Percentiles rank a stretch among this genome's conserved stretches.
phyloP scores from a whole-genome alignment of 1,284 basidiomycete species.

The Heimioporus punctisporus region DNA sequence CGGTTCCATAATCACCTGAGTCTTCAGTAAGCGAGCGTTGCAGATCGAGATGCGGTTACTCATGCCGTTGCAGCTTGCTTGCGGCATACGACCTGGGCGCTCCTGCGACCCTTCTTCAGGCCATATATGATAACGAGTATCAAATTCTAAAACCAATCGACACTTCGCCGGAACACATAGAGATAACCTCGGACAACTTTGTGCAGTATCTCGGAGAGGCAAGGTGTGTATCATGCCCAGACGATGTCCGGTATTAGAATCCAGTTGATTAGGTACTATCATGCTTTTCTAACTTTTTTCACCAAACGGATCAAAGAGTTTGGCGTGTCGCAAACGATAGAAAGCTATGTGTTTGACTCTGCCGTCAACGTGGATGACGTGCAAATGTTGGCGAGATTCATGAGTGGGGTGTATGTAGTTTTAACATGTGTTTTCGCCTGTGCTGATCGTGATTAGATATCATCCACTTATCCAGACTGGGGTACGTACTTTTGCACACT shows the following conservation, averaged over 20 bases:
- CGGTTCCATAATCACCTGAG: slow-evolving; percentile 70
- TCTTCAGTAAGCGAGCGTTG: slow-evolving; percentile 44
- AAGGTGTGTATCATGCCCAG: slow-evolving; percentile 42
- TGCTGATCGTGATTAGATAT: slow-evolving; percentile 26
- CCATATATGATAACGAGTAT: slow-evolving; percentile 50
- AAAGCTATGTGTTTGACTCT: slow-evolving; percentile 56
- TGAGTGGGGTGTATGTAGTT: slow-evolving; percentile 48
- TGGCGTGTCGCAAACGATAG: slow-evolving; percentile 47
- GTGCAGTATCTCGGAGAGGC: slow-evolving; percentile 53
- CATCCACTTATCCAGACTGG: slow-evolving; percentile 70
- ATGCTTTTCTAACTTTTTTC: slow-evolving; percentile 60
- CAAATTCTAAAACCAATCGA: slow-evolving; percentile 46
- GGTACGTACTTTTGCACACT: slow-evolving; percentile 31
- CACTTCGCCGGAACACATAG: slow-evolving; percentile 21
- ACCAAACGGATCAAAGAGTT: slow-evolving; percentile 42
- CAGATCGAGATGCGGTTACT: background rate
- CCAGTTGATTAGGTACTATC: slow-evolving; percentile 49
- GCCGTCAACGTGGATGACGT: slow-evolving; percentile 48
- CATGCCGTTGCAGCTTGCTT: slow-evolving; percentile 43
- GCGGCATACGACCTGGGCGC: slow-evolving; percentile 69
- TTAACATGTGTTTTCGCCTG: slow-evolving; percentile 20
- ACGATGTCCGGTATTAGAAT: background rate
- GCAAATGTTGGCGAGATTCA: slow-evolving; percentile 56
- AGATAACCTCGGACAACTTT: slow-evolving; percentile 54
- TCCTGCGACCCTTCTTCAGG: slow-evolving; percentile 48